Percentiles rank a stretch among this genome's conserved stretches.
phyloP scores from a whole-genome alignment of 139 green algal genomes.

The Astrephomene gubernaculifera region DNA sequence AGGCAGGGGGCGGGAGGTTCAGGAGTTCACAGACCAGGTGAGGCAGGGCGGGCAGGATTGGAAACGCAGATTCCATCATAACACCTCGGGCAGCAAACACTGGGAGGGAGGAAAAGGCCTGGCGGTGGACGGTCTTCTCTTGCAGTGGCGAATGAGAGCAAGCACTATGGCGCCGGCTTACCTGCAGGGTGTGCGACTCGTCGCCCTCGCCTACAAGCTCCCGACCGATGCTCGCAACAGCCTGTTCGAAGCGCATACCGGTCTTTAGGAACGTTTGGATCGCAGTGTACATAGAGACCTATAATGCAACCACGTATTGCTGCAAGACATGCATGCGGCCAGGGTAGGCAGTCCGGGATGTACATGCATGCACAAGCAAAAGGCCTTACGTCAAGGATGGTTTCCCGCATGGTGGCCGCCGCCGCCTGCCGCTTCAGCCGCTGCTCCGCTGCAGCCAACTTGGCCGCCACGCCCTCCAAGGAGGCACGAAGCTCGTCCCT shows the following conservation, averaged over 20 bases:
- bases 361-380: no score
- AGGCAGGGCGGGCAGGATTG: no score
- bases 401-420: constrained; percentile 28
- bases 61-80: no score
- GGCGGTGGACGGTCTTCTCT: not conserved
- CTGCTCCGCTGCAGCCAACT: constrained; percentile 44
- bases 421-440: constrained; percentile 26
- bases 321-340: no score
- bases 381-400: constrained; percentile 34
- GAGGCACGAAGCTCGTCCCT: constrained; percentile 49
- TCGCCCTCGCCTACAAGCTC: constrained; percentile 21
- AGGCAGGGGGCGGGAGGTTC: no score
- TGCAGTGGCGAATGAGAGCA: not conserved
- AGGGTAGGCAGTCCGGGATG: no score
- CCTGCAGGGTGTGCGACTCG: constrained; percentile 32
- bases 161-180: not conserved
- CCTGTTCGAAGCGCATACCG: not conserved
- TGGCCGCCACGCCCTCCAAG: constrained; percentile 36
- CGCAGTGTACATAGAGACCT: no score
- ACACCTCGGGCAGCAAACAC: no score
- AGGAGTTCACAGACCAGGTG: no score
- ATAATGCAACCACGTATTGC: no score
- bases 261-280: no score
- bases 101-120: no score
- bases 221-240: constrained; percentile 4